Evolutionary conservation across 2,329 filamentous ascomycete species (phyloP).

Genomic region (Diaporthe velutina): DNA sequence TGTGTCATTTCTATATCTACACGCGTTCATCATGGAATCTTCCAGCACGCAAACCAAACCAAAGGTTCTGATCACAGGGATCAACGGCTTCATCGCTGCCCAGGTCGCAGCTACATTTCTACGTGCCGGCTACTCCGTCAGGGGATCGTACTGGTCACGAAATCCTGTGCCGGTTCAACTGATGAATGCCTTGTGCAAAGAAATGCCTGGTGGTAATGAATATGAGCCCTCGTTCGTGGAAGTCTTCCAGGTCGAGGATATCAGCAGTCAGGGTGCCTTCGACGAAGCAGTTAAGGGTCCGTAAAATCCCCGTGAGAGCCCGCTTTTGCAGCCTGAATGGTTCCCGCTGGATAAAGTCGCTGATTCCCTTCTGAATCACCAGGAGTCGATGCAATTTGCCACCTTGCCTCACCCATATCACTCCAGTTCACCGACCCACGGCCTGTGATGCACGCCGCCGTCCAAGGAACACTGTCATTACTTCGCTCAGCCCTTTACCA

Average conservation of each 20-base stretch:
- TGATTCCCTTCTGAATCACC: background rate
- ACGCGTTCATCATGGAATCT: too few relatives aligned
- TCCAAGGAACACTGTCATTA: conserved; percentile 37
- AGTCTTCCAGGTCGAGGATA: background rate
- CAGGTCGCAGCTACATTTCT: conserved; percentile 18
- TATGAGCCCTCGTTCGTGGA: background rate
- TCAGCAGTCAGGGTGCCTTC: background rate
- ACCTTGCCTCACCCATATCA: conserved; percentile 20
- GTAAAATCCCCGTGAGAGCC: too few relatives aligned
- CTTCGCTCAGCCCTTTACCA: conserved; percentile 21
- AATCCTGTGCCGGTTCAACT: background rate
- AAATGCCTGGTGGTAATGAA: background rate
- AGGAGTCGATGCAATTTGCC: conserved; percentile 8
- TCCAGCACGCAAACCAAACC: background rate
- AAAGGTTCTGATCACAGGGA: conserved; percentile 1
- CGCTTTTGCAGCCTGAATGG: too few relatives aligned
- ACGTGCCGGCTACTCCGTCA: background rate
- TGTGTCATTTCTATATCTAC: too few relatives aligned
- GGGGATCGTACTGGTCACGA: conserved; percentile 4
- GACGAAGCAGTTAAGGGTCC: background rate
- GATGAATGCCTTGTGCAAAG: background rate
- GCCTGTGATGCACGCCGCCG: conserved; percentile 41
- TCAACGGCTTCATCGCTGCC: conserved; percentile 10
- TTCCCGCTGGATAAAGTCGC: background rate
- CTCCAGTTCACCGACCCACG: conserved; percentile 25